Evolutionary conservation across 768 basidiomycete genomes (phyloP).

Genomic region (Auricularia heimuer): DNA sequence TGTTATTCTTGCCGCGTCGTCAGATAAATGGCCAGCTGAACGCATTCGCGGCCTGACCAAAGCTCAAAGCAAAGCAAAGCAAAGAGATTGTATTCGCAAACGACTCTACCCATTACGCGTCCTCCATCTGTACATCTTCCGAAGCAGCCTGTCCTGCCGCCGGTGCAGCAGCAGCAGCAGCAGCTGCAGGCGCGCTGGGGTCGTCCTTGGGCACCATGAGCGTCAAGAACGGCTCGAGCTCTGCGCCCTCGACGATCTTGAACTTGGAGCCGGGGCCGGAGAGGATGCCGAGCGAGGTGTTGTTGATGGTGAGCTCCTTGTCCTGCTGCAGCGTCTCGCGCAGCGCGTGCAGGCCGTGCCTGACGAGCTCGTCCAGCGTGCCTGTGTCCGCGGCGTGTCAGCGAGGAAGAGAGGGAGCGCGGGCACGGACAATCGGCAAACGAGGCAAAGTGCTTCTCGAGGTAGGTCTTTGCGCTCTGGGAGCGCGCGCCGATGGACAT

Average conservation of each 20-base stretch:
- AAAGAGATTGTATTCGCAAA: too few species aligned
- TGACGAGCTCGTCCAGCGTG: slow-evolving; percentile 77
- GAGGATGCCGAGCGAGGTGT: slow-evolving; percentile 91
- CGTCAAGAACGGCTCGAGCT: slow-evolving; percentile 62
- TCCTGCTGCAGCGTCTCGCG: slow-evolving; percentile 97
- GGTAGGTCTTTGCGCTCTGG: slow-evolving; percentile 97
- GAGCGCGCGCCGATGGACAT: slow-evolving; percentile 98
- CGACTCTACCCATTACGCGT: slow-evolving; percentile 10
- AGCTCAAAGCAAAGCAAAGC: too few species aligned
- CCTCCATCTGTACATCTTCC: slow-evolving; percentile 83
- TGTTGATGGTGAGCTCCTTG: slow-evolving; percentile 86
- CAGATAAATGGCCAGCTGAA: too few species aligned
- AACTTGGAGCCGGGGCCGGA: slow-evolving; percentile 60
- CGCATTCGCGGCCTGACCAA: too few species aligned
- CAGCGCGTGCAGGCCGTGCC: slow-evolving; percentile 88
- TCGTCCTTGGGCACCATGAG: slow-evolving; percentile 67
- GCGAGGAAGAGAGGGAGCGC: neutral
- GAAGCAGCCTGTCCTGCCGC: slow-evolving; percentile 30
- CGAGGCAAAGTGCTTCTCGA: slow-evolving; percentile 86
- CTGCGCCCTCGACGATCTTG: slow-evolving; percentile 80
- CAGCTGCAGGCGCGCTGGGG: slow-evolving; percentile 15
- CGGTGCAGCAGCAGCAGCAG: slow-evolving; percentile 24
- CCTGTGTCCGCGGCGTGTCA: slow-evolving; percentile 32
- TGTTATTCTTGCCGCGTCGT: too few species aligned
- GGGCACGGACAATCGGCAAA: slow-evolving; percentile 69